Base-by-base conservation (phyloP, 305 asterid species). In the Rubia tinctorum region DNA sequence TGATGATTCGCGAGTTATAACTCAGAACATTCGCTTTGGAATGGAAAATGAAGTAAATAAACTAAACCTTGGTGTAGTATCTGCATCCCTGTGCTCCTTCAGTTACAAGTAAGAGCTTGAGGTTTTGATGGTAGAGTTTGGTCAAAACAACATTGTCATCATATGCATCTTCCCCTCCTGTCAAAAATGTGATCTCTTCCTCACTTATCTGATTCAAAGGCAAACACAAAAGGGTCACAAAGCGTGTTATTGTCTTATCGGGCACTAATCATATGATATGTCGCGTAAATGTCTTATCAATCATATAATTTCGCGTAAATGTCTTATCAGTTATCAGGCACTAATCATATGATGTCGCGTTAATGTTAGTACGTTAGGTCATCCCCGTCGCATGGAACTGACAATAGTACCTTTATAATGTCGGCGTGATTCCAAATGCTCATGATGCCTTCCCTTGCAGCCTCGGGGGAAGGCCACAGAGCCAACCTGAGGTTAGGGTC, bases 401-500 rank as follows among this genome's bases (percentile, higher is more conserved):
- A 14, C 23, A 18, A 6, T 8, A 18, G 44, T 76, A 78, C 88
- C 85, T 85, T 85, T 11, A 85, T 85, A 47, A 85, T 22, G 15
- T 83, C 89, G 17, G 89, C 85, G 71, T 80, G 82, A 75, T 83
- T 75, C 89, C 89, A 83, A 15, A 85, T 83, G 74, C 85, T 80
- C 82, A 85, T 70, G 40, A 85, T 81, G 73, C 82, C 83, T 76
- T 81, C 55, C 11, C 87, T 74, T 47, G 89, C 89, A 66, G 84
- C 85, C 55, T 81, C 77, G 0, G 75, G 76, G 13, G 86, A 83
- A 9, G 86, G 76, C 89, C 89, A 83, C 18, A 85, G 75, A 18
- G 89, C 77, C 64, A 83, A 68, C 73, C 87, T 79, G 39, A 85
- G 85, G 44, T 85, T 83, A 7, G 86, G 87, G 55, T 85, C 87